Evolutionary conservation across 2,329 filamentous ascomycete genomes (phyloP).

Genomic region (Fusarium udum): DNA sequence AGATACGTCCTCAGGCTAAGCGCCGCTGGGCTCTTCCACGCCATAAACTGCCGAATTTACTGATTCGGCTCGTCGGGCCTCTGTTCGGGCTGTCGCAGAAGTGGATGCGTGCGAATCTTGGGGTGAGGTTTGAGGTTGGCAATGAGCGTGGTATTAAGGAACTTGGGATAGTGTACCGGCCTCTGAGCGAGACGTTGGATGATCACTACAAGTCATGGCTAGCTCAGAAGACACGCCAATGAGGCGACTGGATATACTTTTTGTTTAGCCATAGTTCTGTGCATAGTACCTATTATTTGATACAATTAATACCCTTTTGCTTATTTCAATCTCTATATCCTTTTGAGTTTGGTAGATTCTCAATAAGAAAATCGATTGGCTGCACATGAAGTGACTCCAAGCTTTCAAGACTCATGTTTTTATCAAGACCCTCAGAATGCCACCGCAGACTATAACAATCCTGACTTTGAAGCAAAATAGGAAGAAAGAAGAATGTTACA

Average conservation of each 20-base stretch:
- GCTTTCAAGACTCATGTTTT: no score
- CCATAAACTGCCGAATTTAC: background rate
- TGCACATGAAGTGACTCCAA: no score
- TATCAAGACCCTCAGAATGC: no score
- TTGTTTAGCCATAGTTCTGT: no score
- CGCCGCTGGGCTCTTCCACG: background rate
- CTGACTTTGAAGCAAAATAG: no score
- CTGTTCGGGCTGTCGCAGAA: background rate
- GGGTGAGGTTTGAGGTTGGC: background rate
- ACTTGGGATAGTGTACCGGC: background rate
- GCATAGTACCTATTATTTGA: accelerated
- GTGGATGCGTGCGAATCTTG: constrained; percentile 1
- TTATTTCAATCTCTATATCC: no score
- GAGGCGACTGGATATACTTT: background rate
- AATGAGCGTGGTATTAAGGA: background rate
- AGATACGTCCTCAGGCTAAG: background rate
- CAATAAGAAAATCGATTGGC: no score
- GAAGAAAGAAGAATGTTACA: no score
- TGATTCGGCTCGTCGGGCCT: background rate
- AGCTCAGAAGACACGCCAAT: background rate
- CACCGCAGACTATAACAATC: background rate
- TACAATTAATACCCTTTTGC: background rate
- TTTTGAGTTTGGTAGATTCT: no score
- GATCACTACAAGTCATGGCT: background rate
- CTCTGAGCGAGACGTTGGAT: background rate